Conservation (phyloP, 1,284 basidiomycete genomes). For the Amylostereum areolatum region DNA sequence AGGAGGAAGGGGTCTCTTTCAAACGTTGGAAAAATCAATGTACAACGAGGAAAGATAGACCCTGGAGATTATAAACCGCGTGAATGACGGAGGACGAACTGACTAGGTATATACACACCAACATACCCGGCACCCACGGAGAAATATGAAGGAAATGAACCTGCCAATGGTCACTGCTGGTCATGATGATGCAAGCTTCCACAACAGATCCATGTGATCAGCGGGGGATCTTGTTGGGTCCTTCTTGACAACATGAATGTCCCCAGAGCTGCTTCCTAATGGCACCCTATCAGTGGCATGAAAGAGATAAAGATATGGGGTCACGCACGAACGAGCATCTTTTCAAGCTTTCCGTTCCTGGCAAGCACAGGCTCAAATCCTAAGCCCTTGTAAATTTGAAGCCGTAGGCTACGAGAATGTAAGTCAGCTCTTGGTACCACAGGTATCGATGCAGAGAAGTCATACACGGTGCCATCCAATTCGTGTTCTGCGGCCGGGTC, state of each 20-base stretch:
- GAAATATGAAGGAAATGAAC: not conserved
- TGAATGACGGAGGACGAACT: too few species aligned
- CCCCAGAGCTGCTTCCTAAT: conserved; percentile 36
- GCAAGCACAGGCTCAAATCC: conserved; percentile 63
- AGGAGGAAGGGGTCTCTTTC: too few species aligned
- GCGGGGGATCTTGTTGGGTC: conserved; percentile 23
- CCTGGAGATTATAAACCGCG: too few species aligned
- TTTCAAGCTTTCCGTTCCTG: conserved; percentile 41
- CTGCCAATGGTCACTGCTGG: not conserved
- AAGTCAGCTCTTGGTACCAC: not conserved
- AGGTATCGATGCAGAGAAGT: too few species aligned
- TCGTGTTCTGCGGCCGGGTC: too few species aligned
- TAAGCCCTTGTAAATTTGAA: conserved; percentile 61
- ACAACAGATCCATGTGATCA: conserved; percentile 38
- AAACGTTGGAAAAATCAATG: too few species aligned
- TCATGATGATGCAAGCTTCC: conserved; percentile 54
- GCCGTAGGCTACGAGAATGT: conserved; percentile 41
- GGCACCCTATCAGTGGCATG: conserved; percentile 15
- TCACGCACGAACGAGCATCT: conserved; percentile 63
- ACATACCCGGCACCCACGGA: not conserved
- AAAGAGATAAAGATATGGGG: not conserved
- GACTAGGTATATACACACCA: conserved; percentile 2
- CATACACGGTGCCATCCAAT: too few species aligned
- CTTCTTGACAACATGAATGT: conserved; percentile 42
- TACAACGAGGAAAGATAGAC: too few species aligned